phyloP scores from a whole-genome alignment of 2,329 filamentous ascomycete species.

The Clonostachys rhizophaga region DNA sequence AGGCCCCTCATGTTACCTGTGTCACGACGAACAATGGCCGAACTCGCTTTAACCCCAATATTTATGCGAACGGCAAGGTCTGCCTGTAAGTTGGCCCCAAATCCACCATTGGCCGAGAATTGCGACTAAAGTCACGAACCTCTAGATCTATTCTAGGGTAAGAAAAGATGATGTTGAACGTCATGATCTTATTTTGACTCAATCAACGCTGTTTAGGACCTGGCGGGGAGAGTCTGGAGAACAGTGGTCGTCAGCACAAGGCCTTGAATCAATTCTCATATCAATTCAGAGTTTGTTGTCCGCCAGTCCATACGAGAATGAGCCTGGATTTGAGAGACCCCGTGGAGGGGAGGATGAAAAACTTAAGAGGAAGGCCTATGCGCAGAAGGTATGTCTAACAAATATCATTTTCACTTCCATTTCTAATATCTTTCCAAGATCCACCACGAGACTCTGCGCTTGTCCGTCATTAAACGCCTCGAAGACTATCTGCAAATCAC shows the following conservation, averaged over 20 bases:
- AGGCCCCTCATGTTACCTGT: conserved; percentile 57
- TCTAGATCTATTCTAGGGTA: conserved; percentile 81
- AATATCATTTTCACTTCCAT: conserved; percentile 5
- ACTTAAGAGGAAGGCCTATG: conserved; percentile 69
- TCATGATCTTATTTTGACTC: conserved; percentile 5
- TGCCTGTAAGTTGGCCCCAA: conserved; percentile 65
- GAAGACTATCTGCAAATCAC: conserved; percentile 72
- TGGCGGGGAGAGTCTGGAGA: conserved; percentile 90
- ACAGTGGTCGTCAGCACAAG: conserved; percentile 95
- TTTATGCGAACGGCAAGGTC: conserved; percentile 87
- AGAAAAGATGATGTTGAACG: not conserved
- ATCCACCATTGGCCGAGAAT: not conserved
- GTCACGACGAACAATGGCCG: conserved; percentile 85
- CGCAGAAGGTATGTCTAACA: conserved; percentile 61
- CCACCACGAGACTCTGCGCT: conserved; percentile 66
- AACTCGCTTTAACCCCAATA: conserved; percentile 94
- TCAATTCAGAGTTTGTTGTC: conserved; percentile 98
- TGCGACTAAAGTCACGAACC: not conserved
- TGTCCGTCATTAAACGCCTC: conserved; percentile 80
- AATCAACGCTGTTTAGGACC: conserved; percentile 51
- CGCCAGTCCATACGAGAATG: conserved; percentile 89
- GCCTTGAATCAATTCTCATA: conserved; percentile 86
- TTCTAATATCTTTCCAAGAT: conserved; percentile 53
- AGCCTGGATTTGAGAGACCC: conserved; percentile 82
- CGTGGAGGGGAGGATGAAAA: conserved; percentile 65